phyloP scores from a whole-genome alignment of 768 basidiomycete species.

The Amanita thiersii region DNA sequence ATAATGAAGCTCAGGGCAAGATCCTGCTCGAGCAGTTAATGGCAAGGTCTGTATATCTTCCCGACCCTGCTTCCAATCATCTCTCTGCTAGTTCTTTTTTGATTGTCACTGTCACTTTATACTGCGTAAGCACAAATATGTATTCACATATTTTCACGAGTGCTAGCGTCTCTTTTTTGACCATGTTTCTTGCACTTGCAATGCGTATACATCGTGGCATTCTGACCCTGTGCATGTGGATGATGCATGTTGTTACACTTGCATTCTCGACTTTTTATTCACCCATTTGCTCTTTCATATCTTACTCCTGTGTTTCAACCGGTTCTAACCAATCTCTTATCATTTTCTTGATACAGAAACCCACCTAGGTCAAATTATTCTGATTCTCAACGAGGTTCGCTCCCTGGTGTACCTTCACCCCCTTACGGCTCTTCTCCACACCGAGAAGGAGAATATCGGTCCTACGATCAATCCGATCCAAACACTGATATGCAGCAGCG shows the following conservation, averaged over 20 bases:
- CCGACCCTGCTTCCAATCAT: conserved; percentile 7
- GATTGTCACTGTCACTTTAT: neutral
- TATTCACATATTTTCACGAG: neutral
- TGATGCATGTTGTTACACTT: conserved; percentile 17
- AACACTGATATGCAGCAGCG: conserved; percentile 31
- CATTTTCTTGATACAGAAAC: conserved; percentile 24
- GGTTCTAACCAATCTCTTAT: conserved; percentile 12
- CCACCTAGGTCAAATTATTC: conserved; percentile 43
- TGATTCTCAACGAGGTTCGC: conserved; percentile 33
- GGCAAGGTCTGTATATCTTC: conserved; percentile 51
- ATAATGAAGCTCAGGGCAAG: conserved; percentile 64
- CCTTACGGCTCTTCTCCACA: conserved; percentile 32
- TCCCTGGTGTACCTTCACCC: conserved; percentile 37
- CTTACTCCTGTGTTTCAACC: conserved; percentile 10
- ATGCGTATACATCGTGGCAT: conserved; percentile 4
- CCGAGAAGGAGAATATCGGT: conserved; percentile 37
- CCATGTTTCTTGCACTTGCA: conserved; percentile 7
- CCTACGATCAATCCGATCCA: conserved; percentile 34
- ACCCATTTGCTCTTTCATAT: conserved; percentile 14
- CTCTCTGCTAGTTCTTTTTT: conserved; percentile 4
- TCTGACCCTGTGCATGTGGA: conserved; percentile 12
- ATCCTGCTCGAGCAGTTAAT: conserved; percentile 74
- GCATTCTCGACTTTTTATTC: conserved; percentile 13
- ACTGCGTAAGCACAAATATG: conserved; percentile 2
- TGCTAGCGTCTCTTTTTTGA: conserved; percentile 7